Evolutionary conservation across 345 rosid species (phyloP).

Genomic region (Salix purpurea): DNA sequence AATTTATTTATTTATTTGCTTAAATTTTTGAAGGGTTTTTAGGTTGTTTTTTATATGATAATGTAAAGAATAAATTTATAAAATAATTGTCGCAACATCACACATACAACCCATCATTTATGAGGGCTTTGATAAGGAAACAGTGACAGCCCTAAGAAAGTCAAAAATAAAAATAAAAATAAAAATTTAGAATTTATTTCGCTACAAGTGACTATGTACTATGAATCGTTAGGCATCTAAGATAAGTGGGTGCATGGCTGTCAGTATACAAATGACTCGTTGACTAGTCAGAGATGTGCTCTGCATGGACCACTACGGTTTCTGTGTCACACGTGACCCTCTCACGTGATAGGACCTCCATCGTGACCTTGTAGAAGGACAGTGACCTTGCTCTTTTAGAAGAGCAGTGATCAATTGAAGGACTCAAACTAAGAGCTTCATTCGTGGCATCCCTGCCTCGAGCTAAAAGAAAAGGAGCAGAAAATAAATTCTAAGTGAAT

Average conservation of each 20-base stretch:
- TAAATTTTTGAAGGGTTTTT: no score
- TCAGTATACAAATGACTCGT: neutral
- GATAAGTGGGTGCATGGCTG: neutral
- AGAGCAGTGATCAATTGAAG: neutral
- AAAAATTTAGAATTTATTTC: no score
- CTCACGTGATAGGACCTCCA: neutral
- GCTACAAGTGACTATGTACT: slow-evolving; percentile 17
- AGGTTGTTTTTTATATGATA: no score
- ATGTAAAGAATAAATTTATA: no score
- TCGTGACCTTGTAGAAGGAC: neutral
- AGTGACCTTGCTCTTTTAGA: no score
- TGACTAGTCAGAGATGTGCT: neutral
- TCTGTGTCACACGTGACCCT: neutral
- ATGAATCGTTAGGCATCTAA: slow-evolving; percentile 19
- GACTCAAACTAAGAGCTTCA: neutral
- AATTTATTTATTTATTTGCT: no score
- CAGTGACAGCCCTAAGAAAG: neutral
- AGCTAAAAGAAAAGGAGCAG: neutral
- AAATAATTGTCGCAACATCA: no score
- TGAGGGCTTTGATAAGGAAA: slow-evolving; percentile 7
- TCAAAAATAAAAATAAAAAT: neutral
- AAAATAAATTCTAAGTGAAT: neutral
- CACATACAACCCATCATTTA: neutral
- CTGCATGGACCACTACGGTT: neutral
- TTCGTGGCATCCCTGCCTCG: neutral